Conservation (phyloP, 73 alveolate genomes). For the Breviolum minutum region DNA sequence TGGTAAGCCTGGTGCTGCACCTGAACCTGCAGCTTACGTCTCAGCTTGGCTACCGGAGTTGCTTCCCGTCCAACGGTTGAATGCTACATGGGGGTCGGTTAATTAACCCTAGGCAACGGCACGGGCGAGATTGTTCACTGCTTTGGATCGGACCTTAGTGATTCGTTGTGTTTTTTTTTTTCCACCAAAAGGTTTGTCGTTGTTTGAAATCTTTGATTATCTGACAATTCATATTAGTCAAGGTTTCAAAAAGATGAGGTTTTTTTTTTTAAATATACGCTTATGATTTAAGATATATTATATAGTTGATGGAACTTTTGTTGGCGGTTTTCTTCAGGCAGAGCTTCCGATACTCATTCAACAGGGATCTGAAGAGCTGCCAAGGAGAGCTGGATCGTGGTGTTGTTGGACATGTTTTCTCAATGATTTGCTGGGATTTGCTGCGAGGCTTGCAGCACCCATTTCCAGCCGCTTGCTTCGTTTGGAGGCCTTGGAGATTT, state of each 20-base stretch:
- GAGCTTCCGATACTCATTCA: conserved; percentile 13
- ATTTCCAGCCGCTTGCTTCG: conserved; percentile 45
- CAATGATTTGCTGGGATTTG: neutral
- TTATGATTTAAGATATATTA: too few species aligned
- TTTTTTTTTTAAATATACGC: neutral
- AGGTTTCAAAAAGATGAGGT: too few species aligned
- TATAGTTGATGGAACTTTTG: neutral
- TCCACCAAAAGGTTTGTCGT: too few species aligned
- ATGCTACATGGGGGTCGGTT: too few species aligned
- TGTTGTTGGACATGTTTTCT: neutral
- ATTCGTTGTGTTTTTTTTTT: neutral
- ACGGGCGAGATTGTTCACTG: conserved; percentile 46
- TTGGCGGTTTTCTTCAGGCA: neutral
- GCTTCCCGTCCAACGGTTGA: too few species aligned
- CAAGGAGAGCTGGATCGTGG: neutral
- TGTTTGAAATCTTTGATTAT: too few species aligned
- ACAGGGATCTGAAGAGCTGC: conserved; percentile 13
- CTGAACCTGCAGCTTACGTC: conserved; percentile 43
- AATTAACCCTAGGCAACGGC: too few species aligned
- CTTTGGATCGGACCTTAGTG: conserved; percentile 24
- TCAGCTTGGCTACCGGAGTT: neutral
- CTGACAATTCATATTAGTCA: too few species aligned
- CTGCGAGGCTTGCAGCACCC: conserved; percentile 71
- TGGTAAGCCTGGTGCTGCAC: conserved; percentile 82
- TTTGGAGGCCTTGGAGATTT: conserved; percentile 10